Percentiles rank a stretch among this genome's conserved stretches.
These are phyloP conservation scores for Coemansia sp. DNA, from an alignment of 192 early-diverging fungal species.

Conservation along the genomic window DNA sequence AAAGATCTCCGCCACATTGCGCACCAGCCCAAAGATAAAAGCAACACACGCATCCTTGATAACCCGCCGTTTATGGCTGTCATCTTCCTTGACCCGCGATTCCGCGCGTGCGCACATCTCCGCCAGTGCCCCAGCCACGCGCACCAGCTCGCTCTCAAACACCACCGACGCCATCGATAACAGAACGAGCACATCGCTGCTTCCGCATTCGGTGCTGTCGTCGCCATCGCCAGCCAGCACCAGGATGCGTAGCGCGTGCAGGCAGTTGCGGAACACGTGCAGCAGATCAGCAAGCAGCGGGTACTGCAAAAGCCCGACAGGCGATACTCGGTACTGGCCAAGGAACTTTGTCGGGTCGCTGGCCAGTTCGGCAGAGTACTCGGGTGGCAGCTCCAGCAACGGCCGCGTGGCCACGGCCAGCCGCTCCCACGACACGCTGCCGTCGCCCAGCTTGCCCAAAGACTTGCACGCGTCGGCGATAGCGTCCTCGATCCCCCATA, in stretches of 20 bases:
- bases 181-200: constrained; percentile 16
- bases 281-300: constrained; percentile 39
- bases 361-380: neutral
- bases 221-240: constrained; percentile 37
- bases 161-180: constrained; percentile 41
- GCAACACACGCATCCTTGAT: constrained; percentile 26
- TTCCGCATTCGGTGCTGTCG: neutral
- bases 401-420: constrained; percentile 35
- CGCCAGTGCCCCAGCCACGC: constrained; percentile 18
- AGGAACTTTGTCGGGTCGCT: constrained; percentile 18
- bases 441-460: neutral
- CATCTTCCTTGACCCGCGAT: neutral
- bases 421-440: constrained; percentile 28
- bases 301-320: constrained; percentile 47
- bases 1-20: constrained; percentile 43
- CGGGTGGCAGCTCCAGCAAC: constrained; percentile 20
- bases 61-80: neutral
- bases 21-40: constrained; percentile 46
- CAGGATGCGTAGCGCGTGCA: constrained; percentile 44
- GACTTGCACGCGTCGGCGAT: constrained; percentile 12
- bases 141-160: constrained; percentile 40
- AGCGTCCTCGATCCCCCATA: constrained; percentile 22
- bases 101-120: constrained; percentile 4
- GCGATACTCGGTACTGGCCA: constrained; percentile 33
- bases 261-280: constrained; percentile 40